Base-by-base conservation (phyloP, 169 alveolate species). In the Toxoplasma gondii region DNA sequence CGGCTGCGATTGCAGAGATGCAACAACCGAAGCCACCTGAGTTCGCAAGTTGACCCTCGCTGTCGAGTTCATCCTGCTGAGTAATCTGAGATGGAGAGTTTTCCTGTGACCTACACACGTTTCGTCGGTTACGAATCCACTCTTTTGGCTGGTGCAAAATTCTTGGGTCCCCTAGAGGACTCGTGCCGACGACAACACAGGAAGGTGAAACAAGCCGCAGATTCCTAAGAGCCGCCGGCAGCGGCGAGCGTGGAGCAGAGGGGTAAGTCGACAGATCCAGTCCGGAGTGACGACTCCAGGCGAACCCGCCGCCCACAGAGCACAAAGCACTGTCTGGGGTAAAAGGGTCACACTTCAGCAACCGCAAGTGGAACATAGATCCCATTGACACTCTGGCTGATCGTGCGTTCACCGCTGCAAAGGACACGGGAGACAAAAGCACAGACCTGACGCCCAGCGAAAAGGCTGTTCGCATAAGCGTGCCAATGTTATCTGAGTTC, bases 401-500 rank as follows among this genome's bases (percentile, higher is more conserved):
- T 17, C 91, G 70, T 7, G 91, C 91, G 80, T 49, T 49, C 70
- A 41, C 53, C 39, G 70, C 91, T 43, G 80, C 91, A 19, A 10
- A 44, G 43, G 91, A 86, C 80, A 86, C 91, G 78, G 44, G 70
- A 0, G 91, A 39, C 49, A 86, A 24, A 27, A 86, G 78, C 1
- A 49, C 44, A 24, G 91, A 86, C 29, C 34, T 31, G 34, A 86
- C 44, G 4, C 91, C 91, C 49, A 86, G 34, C 44, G 91, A 86
- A 16, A 86, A 49, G 70, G 91, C 74, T 10, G 91, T 86, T 31
- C 91, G 70, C 43, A 86, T 31, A 24, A 86, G 43, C 2, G 91
- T 49, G 45, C 91, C 91, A 19, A 86, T n/a, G 44, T 86, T 86
- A 29, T 86, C 91, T 39, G 91, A 41, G 91, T 39, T 45, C 78